Conservation (phyloP, 2,329 filamentous ascomycete species). For the Ramichloridium luteum region DNA sequence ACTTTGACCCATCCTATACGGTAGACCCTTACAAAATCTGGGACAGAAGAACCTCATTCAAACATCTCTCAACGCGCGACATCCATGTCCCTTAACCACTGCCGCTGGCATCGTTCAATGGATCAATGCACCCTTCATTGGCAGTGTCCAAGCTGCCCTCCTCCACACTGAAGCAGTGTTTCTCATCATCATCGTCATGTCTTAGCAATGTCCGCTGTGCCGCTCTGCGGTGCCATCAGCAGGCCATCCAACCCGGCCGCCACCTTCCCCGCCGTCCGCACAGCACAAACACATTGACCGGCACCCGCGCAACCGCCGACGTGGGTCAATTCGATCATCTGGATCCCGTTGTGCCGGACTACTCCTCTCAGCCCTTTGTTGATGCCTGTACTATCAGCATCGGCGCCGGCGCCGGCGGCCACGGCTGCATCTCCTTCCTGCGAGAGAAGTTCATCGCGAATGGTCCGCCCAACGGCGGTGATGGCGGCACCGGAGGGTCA, state of each 20-base stretch:
- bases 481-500: slow-evolving; percentile 83
- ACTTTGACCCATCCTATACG: no score
- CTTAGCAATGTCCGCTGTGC: no score
- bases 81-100: no score
- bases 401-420: slow-evolving; percentile 68
- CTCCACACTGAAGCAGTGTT: no score
- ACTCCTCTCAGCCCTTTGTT: slow-evolving; percentile 68
- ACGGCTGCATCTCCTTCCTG: slow-evolving; percentile 88
- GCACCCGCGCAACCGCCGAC: slow-evolving; percentile 7
- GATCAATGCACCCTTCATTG: neutral
- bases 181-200: no score
- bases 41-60: no score
- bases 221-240: neutral
- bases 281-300: slow-evolving; percentile 1
- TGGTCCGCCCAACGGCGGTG: slow-evolving; percentile 86
- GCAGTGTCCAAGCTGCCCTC: neutral
- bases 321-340: slow-evolving; percentile 40
- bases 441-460: slow-evolving; percentile 81
- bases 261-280: neutral
- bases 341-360: slow-evolving; percentile 74
- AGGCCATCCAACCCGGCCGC: no score
- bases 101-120: no score
- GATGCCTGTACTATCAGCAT: slow-evolving; percentile 73
- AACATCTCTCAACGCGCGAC: no score
- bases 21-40: no score